phyloP scores from a whole-genome alignment of 257 asterid genomes.

The Apocynum venetum region DNA sequence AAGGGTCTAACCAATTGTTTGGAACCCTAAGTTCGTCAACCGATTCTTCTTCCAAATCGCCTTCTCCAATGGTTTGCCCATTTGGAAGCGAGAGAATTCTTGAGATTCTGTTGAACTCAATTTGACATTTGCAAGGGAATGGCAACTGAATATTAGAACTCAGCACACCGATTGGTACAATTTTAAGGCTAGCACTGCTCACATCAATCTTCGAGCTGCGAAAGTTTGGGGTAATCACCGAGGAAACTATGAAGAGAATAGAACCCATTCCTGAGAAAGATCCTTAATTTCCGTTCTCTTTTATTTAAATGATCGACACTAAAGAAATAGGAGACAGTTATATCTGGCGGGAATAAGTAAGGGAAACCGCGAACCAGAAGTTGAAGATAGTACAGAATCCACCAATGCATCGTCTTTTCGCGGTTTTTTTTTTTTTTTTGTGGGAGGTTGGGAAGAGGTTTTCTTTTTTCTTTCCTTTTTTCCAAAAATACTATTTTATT shows the following conservation, averaged over 20 bases:
- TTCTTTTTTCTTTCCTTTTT: too few species aligned
- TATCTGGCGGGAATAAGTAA: background rate
- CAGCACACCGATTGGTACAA: slow-evolving; percentile 12
- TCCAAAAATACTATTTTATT: too few species aligned
- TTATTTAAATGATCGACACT: too few species aligned
- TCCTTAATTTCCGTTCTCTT: background rate
- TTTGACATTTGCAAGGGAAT: slow-evolving; percentile 12
- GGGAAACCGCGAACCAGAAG: background rate
- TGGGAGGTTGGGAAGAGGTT: too few species aligned
- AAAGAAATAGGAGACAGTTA: background rate
- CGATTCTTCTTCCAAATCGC: slow-evolving; percentile 27
- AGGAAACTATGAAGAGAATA: background rate
- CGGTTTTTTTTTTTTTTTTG: too few species aligned
- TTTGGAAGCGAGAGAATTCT: slow-evolving; percentile 16
- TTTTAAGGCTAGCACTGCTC: background rate
- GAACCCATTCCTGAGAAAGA: background rate
- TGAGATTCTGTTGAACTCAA: slow-evolving; percentile 12
- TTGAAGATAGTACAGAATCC: background rate
- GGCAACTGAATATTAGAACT: slow-evolving; percentile 5
- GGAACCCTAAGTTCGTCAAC: slow-evolving; percentile 71
- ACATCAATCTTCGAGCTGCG: background rate
- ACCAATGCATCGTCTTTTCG: background rate
- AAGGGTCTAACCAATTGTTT: slow-evolving; percentile 60
- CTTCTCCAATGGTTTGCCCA: slow-evolving; percentile 30
- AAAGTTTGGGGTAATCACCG: background rate